Base-by-base conservation (phyloP, 192 early-diverging fungal genomes). In the Backusella macrospora region DNA sequence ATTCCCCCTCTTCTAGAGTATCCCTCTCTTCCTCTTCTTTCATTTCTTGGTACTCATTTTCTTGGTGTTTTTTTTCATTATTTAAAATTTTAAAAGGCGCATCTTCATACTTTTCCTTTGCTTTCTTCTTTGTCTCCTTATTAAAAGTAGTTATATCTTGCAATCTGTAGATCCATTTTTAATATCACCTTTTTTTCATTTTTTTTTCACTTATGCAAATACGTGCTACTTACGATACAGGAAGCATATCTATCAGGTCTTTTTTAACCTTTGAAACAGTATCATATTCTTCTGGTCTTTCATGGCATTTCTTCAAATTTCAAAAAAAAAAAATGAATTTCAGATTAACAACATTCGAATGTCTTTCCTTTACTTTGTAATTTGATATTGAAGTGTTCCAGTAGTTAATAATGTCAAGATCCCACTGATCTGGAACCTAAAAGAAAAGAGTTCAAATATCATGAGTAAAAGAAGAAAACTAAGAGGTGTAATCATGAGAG, bases 351-450 rank as follows among this genome's bases (percentile, higher is more conserved):
- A n/a, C n/a, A n/a, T n/a, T n/a, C n/a, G n/a, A n/a, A n/a, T n/a
- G n/a, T n/a, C n/a, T n/a, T n/a, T n/a, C n/a, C n/a, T n/a, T n/a
- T n/a, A n/a, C 71, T 44, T 72, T 72, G 59, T 72, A 72, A 45
- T 59, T 59, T 8, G 18, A 45, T 10, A 72, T 14, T 34, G 59
- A 37, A 6, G 52, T 16, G 21, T 63, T 39, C 71, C 71, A 72
- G 39, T 72, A 72, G 38, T 62, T 48, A 21, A 72, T 23, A 39
- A 72, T 42, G 9, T 72, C 71, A 26, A 72, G 23, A 42, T 72
- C 71, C 40, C 71, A 29, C n/a, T 59, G 38, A 45, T 42, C 23
- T 18, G 43, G 23, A 4, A 26, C 23, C 66, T 68, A 68, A 39
- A 39, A 9, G n/a, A 15, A 65, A 4, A 39, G 34, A 10, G 4